Evolutionary conservation across 495 filamentous ascomycete genomes (phyloP).

Genomic region (Echria macrotheca): DNA sequence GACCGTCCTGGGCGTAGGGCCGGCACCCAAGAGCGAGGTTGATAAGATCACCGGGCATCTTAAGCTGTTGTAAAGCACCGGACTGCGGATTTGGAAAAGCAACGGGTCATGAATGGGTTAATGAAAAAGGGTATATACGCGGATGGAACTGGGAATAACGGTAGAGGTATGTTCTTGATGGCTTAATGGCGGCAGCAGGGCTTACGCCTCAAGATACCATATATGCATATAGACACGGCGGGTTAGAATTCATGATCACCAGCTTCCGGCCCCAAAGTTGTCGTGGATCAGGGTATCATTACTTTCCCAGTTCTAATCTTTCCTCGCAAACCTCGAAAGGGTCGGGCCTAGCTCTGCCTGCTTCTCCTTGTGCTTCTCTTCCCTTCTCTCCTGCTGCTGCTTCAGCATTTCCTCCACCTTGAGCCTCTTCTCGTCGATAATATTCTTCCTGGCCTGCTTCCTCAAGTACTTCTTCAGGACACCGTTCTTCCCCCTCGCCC

Average conservation of each 20-base stretch:
- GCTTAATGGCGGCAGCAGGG: no score
- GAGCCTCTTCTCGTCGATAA: constrained; percentile 81
- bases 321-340: constrained; percentile 43
- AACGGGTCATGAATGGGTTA: no score
- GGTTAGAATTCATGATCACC: no score
- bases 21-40: constrained; percentile 81
- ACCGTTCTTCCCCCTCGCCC: constrained; percentile 87
- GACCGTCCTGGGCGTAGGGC: constrained; percentile 84
- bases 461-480: constrained; percentile 77
- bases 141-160: no score
- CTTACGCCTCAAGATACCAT: no score
- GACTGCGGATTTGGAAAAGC: no score
- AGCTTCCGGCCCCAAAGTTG: no score
- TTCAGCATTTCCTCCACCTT: constrained; percentile 50
- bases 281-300: constrained; percentile 35
- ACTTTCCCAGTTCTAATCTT: constrained; percentile 30
- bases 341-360: constrained; percentile 41
- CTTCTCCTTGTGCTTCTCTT: constrained; percentile 37
- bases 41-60: constrained; percentile 81
- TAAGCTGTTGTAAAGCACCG: constrained; percentile 79
- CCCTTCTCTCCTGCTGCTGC: constrained; percentile 35
- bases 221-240: no score
- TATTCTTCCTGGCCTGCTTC: constrained; percentile 84
- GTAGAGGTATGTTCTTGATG: no score
- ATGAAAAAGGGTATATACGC: no score